Conservation (phyloP, 2,329 filamentous ascomycete species). For the Exophiala mesophila region DNA sequence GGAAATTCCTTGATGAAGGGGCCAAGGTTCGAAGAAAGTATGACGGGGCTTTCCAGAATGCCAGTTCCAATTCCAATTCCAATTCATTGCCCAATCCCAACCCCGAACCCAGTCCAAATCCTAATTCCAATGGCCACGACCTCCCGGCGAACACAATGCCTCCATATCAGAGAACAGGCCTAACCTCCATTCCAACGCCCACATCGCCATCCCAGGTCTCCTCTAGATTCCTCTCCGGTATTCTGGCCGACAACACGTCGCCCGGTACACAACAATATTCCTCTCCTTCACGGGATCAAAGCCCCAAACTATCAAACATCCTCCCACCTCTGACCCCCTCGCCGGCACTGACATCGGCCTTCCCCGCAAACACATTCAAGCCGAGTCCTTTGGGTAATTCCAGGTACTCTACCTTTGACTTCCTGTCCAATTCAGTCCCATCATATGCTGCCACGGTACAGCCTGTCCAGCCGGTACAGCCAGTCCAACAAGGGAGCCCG, state of each 20-base stretch:
- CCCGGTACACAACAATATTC: background rate
- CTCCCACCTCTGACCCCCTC: background rate
- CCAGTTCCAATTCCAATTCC: constrained; percentile 2
- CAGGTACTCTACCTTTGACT: background rate
- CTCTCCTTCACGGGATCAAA: background rate
- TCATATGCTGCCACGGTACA: too few species aligned
- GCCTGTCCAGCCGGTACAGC: too few species aligned
- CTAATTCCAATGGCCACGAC: too few species aligned
- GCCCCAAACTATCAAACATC: background rate
- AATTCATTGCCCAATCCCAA: too few species aligned
- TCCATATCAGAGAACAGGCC: too few species aligned
- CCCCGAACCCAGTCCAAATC: too few species aligned
- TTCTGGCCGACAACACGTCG: background rate
- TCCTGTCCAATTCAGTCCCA: too few species aligned
- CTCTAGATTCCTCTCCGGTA: background rate
- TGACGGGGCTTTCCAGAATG: constrained; percentile 15
- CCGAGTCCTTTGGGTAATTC: background rate
- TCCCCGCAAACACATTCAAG: background rate
- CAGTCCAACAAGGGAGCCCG: background rate
- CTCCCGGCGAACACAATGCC: too few species aligned
- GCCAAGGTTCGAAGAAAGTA: constrained; percentile 35
- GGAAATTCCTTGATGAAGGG: constrained; percentile 42
- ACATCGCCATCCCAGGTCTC: too few species aligned
- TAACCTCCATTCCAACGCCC: too few species aligned
- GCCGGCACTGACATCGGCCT: background rate